phyloP scores from a whole-genome alignment of 2,329 filamentous ascomycete genomes.

The Trichoderma afroharzianum region DNA sequence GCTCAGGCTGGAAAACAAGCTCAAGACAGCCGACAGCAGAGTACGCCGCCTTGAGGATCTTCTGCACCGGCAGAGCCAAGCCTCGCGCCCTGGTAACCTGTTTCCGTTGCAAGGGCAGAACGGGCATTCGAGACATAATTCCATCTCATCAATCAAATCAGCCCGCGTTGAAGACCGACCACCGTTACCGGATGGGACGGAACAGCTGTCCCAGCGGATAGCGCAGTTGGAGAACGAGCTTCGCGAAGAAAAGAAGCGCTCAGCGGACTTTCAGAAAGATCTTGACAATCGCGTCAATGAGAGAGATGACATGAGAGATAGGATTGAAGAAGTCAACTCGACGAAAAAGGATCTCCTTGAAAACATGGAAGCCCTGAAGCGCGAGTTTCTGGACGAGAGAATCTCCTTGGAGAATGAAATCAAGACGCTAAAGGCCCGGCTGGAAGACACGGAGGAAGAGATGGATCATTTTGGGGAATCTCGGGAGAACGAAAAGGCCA shows the following conservation, averaged over 20 bases:
- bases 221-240: constrained; percentile 75
- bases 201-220: constrained; percentile 46
- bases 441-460: constrained; percentile 90
- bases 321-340: constrained; percentile 80
- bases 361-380: constrained; percentile 89
- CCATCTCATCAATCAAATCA: constrained; percentile 47
- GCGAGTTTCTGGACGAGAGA: constrained; percentile 81
- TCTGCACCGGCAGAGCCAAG: constrained; percentile 74
- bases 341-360: constrained; percentile 92
- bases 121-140: constrained; percentile 48
- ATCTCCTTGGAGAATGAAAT: constrained; percentile 80
- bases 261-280: constrained; percentile 66
- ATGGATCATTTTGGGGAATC: constrained; percentile 80
- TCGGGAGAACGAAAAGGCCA: constrained; percentile 74
- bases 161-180: constrained; percentile 43
- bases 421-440: constrained; percentile 66
- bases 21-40: constrained; percentile 82
- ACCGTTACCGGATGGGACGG: constrained; percentile 44
- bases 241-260: constrained; percentile 65
- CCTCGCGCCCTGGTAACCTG: constrained; percentile 52
- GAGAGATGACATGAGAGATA: constrained; percentile 60
- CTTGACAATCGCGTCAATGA: constrained; percentile 54
- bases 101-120: constrained; percentile 48
- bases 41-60: constrained; percentile 89
- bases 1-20: constrained; percentile 64